phyloP scores from a whole-genome alignment of 2,329 filamentous ascomycete genomes.

The Periconia macrospinosa region DNA sequence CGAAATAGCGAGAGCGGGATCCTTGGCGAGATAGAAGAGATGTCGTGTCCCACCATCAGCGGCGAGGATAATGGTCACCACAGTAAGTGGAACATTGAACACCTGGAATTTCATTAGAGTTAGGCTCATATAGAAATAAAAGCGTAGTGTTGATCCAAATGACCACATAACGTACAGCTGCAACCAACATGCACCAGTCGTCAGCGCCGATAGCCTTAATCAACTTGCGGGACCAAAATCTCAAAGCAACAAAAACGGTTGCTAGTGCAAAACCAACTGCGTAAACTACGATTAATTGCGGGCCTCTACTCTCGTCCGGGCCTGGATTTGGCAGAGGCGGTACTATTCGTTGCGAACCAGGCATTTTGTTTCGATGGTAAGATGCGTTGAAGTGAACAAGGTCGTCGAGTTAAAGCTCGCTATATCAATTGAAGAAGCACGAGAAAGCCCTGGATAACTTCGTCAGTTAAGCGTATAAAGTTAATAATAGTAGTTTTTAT shows the following conservation, averaged over 20 bases:
- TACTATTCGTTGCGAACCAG: no score
- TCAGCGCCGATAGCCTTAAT: not conserved
- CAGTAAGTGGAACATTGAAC: not conserved
- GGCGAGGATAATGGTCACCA: not conserved
- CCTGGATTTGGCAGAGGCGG: not conserved
- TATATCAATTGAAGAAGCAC: no score
- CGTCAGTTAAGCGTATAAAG: no score
- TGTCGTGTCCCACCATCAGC: not conserved
- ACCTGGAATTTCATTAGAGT: no score
- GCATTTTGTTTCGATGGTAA: no score
- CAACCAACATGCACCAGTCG: not conserved
- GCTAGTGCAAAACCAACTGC: not conserved
- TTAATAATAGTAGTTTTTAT: no score
- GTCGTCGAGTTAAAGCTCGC: no score
- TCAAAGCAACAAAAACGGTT: not conserved
- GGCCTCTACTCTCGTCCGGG: not conserved
- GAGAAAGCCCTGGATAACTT: no score
- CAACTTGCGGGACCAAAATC: not conserved
- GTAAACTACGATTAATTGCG: not conserved
- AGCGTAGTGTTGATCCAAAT: no score
- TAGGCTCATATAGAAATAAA: no score
- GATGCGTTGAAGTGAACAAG: no score
- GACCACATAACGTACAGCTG: not conserved
- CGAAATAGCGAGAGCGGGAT: not conserved
- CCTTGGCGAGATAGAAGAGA: not conserved